A percentile compares a stretch with the other conserved stretches of the same genome.
These are phyloP conservation scores for Sporobolomyces pararoseus DNA, from an alignment of 768 basidiomycete genomes.

Conservation along the genomic window DNA sequence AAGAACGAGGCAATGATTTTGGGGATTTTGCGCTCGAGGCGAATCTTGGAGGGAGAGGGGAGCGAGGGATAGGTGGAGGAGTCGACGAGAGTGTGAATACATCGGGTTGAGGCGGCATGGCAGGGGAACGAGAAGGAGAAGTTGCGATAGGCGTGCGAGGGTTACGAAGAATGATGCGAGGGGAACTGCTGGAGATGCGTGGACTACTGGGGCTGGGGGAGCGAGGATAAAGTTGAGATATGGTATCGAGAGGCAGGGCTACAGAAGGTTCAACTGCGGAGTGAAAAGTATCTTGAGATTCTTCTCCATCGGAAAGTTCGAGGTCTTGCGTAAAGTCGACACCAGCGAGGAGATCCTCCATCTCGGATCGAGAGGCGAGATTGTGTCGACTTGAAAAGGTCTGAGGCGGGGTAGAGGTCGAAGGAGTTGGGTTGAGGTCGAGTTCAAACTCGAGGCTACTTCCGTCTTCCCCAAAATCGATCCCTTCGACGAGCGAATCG, in stretches of 20 bases:
- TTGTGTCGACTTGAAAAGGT: not conserved
- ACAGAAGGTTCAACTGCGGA: not conserved
- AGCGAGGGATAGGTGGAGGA: not conserved
- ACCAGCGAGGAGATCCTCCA: not conserved
- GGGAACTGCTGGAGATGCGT: not conserved
- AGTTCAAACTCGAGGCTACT: not conserved
- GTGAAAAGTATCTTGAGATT: not conserved
- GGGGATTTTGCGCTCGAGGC: not conserved
- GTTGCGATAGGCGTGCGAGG: not conserved
- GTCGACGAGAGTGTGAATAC: constrained; percentile 18
- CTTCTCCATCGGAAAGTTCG: constrained; percentile 7
- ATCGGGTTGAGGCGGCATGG: not conserved
- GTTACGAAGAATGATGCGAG: not conserved
- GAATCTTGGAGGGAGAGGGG: not conserved
- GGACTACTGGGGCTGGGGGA: not conserved
- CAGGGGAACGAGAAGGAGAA: not conserved
- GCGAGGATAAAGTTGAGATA: not conserved
- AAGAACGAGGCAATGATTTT: not conserved
- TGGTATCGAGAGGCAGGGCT: no score
- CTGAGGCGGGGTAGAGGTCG: not conserved
- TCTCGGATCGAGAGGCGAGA: not conserved
- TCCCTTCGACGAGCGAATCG: constrained; percentile 11
- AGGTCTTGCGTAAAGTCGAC: constrained; percentile 13
- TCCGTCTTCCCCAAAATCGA: constrained; percentile 22
- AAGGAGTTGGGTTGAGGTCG: not conserved